Base-by-base conservation (phyloP, 2,329 filamentous ascomycete species). In the Rhynchosporium agropyri region DNA sequence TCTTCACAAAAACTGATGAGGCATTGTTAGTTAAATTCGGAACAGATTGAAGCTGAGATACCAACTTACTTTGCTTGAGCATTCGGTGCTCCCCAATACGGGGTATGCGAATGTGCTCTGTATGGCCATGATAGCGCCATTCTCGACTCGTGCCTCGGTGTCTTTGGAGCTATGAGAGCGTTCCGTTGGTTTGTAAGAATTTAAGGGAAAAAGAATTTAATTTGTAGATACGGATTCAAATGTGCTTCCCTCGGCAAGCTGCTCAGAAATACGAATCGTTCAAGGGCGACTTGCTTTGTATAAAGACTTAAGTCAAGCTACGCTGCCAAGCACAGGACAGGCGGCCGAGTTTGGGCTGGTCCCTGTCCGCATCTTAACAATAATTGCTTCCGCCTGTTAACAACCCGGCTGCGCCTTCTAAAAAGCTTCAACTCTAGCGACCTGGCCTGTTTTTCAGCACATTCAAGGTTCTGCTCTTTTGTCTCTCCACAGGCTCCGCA, bases 1-100 rank as follows among this genome's bases (percentile, higher is more conserved):
- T 74, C 72, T 69, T 74, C 72, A 64, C 72, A 74, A 65, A 74
- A 74, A 56, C 72, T 73, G 3, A 38, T 36, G 15, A 12, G 8
- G 8, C 36, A 7, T 9, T n/a, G 20, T 51, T 4, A 51, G 49
- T 38, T n/a, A n/a, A 26, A 9, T 46, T 42, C 12, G 20, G 48
- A 64, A 46, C 65, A 64, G 46, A 40, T 38, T 51, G 12, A 26
- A 31, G 13, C 36, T 20, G 15, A 8, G 26, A 36, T 36, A 36
- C 9, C 33, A 10, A 65, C 61, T 56, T 69, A 74, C 72, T 74
- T 73, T 42, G 66, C 65, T 51, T 68, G 62, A 3, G 71, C 66
- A 61, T 65, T 73, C 15, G 61, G 55, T 2, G 54, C 33, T 38
- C 71, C 70, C 72, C 72, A 74, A 53, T 67, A 72, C 4, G 71